Base-by-base conservation (phyloP, 768 basidiomycete species). In the Mycena crocata region DNA sequence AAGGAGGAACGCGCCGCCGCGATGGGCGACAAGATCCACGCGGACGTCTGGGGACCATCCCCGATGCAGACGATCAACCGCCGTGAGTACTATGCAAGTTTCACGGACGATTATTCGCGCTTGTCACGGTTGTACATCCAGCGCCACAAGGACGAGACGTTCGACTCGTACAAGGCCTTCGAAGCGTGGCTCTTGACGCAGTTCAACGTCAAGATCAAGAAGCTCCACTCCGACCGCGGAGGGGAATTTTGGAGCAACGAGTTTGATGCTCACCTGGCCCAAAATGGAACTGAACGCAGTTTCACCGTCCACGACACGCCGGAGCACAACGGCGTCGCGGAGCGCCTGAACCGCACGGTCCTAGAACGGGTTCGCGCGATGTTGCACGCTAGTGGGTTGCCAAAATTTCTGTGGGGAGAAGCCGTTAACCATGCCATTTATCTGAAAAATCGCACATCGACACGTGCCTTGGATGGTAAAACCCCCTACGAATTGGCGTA, bases 291-390 rank as follows among this genome's bases (percentile, higher is more conserved):
- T 0, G 64, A 59, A 10, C 72, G 61, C 0, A 50, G 64, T 13
- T 66, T 72, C 30, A 79, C 76, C 24, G 70, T 72, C 1, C 77
- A 74, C 14, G 63, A 76, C 42, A 75, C 70, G 0, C 78, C 78
- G 2, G 70, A 81, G 39, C 75, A 82, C 64, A 82, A 82, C 61
- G 79, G 83, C 19, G 62, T 83, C 15, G 78, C 81, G 0, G 81
- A 85, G 62, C 67, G 75, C 2, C 71, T 77, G 23, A 83, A 80
- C 37, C 66, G 78, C 3, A 76, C 72, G 0, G 35, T 79, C 1
- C 12, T 77, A 5, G 77, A 82, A 26, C 67, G 72, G 12, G 73
- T 76, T 12, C 67, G 73, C 1, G 79, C 82, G 0, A 73, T 82
- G 73, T 67, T 76, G 0, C 72, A 75, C 51, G 66, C 67, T 7